phyloP scores from a whole-genome alignment of 169 alveolate genomes.

The Eimeria sp. region DNA sequence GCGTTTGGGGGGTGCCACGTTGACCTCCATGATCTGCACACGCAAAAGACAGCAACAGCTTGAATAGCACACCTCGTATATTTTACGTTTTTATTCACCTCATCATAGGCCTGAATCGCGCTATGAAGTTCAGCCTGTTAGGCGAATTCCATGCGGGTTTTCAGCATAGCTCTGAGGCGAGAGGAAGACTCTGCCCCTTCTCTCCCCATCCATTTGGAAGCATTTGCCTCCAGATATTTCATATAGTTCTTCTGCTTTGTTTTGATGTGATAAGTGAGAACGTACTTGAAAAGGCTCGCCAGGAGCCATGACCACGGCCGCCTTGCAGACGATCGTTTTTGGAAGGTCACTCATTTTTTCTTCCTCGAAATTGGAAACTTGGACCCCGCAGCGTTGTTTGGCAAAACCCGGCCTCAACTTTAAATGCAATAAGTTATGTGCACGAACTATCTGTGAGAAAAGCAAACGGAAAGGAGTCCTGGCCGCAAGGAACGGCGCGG shows the following conservation, averaged over 20 bases:
- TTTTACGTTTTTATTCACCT: not conserved
- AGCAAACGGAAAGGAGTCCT: not conserved
- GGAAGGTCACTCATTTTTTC: conserved; percentile 43
- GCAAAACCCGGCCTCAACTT: not conserved
- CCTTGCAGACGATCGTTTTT: conserved; percentile 64
- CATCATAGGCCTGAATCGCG: not conserved
- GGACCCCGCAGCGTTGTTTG: not conserved
- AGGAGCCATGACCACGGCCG: conserved; percentile 62
- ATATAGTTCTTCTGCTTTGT: not conserved
- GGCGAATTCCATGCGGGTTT: not conserved
- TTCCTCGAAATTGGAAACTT: not conserved
- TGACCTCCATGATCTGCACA: conserved; percentile 83
- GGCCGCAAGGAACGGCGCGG: not conserved
- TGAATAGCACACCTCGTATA: not conserved
- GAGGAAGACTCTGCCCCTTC: not conserved
- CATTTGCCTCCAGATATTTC: not conserved
- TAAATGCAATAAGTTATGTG: not conserved
- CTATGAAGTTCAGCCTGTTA: not conserved
- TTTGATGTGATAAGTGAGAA: not conserved
- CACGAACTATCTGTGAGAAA: not conserved
- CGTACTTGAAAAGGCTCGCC: conserved; percentile 68
- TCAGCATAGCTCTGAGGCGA: not conserved
- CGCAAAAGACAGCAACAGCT: not conserved
- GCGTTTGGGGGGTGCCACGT: conserved; percentile 88
- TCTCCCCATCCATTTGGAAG: not conserved